phyloP scores from a whole-genome alignment of 805 yeast species.

The Candida dendrica region DNA sequence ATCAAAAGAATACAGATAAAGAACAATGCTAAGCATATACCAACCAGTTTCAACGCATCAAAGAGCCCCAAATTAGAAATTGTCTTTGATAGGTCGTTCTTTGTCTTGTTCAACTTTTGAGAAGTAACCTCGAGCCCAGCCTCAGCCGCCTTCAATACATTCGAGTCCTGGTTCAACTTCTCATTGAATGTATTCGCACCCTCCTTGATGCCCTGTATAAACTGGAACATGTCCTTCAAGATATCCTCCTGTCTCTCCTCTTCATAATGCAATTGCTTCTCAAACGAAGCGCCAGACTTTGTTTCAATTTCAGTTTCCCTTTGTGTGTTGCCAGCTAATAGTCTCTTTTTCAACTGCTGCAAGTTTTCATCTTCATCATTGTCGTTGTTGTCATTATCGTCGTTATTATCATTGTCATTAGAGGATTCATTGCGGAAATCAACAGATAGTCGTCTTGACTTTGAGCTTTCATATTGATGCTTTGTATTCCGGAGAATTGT shows the following conservation, averaged over 20 bases:
- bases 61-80: slow-evolving; percentile 22
- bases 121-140: slow-evolving; percentile 33
- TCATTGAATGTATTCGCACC: slow-evolving; percentile 34
- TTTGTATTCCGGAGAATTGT: slow-evolving; percentile 5
- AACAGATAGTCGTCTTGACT: slow-evolving; percentile 14
- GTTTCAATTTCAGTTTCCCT: neutral
- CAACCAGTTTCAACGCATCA: slow-evolving; percentile 23
- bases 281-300: slow-evolving; percentile 15
- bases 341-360: slow-evolving; percentile 24
- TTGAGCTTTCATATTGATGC: slow-evolving; percentile 2
- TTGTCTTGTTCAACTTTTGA: slow-evolving; percentile 24
- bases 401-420: slow-evolving; percentile 2
- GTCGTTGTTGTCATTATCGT: neutral
- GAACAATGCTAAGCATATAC: slow-evolving; percentile 18
- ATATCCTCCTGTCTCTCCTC: slow-evolving; percentile 30
- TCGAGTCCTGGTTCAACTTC: slow-evolving; percentile 30
- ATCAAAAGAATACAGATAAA: slow-evolving; percentile 28
- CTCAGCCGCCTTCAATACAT: slow-evolving; percentile 33
- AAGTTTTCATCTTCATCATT: slow-evolving; percentile 22
- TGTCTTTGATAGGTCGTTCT: slow-evolving; percentile 21
- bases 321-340: slow-evolving; percentile 18
- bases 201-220: slow-evolving; percentile 28
- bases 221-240: slow-evolving; percentile 29
- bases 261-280: slow-evolving; percentile 28
- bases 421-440: slow-evolving; percentile 11